Evolutionary conservation across 2,329 filamentous ascomycete species (phyloP), one percentile per base, ranked within the genome.

Genomic region (Tolypocladium pustulatum): DNA sequence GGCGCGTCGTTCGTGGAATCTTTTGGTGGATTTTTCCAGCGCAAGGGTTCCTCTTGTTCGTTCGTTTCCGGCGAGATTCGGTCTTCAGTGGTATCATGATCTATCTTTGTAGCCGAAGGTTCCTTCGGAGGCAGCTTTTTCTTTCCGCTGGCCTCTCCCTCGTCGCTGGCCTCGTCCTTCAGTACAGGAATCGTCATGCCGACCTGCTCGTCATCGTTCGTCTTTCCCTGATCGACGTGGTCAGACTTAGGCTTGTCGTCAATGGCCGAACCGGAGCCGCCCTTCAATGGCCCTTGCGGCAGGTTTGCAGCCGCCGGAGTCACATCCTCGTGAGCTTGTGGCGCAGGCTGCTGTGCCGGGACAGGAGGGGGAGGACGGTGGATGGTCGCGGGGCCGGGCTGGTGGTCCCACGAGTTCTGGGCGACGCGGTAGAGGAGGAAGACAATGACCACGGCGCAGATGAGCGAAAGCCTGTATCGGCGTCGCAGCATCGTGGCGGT

Each of bases 401-500:
- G 62, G 22, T 65, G 64, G 43, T 70, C 65, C 72, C 72, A 74
- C 36, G 76, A 74, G 62, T 74, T 78, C 58, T 74, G 70, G 43
- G 74, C 71, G 58, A 78, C 70, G 60, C 79, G 79, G 66, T 81
- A 81, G 56, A 84, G 71, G 57, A 82, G 75, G 61, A 87, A 74
- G 55, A 84, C 71, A 55, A 83, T 70, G 59, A 85, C 68, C 61
- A 81, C 71, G 58, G 83, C 78, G 64, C 80, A 79, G 61, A 83
- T 68, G 38, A 83, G 69, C 61, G 86, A 84, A 59, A 85, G 75
- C 60, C 85, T 81, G 66, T 86, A 86, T 68, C 84, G 77, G 65
- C 86, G 77, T 56, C 85, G 81, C 59, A 82, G 71, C 79, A 87
- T 84, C 65, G 66, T 71, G 64, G 57, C 32, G 46, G 57, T 15